Evolutionary conservation across 805 yeast species (phyloP), one percentile per base, ranked within the genome.

Genomic region (Saccharomyces eubayanus): DNA sequence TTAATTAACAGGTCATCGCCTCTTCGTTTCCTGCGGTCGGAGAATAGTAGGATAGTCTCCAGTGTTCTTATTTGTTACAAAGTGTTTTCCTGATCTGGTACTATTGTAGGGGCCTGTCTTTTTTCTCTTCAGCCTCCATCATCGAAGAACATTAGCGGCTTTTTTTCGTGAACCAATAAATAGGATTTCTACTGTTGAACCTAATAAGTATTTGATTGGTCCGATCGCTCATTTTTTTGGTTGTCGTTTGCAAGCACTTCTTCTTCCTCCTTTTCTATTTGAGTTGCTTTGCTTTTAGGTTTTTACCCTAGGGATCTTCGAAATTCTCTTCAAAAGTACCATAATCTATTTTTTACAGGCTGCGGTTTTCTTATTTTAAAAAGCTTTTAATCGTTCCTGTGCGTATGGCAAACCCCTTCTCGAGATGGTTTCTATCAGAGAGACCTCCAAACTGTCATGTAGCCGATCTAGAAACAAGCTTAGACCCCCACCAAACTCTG

Each of bases 391-490:
- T 30, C 12, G 20, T n/a, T n/a, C 40, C 46, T 47, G 27, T 40
- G 41, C 29, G n/a, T 21, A 61, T 66, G 59, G 53, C 66, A 48
- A 62, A 72, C 57, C 67, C 74, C 49, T 77, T 81, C 67, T 73
- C 77, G 59, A 70, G 71, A 60, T 77, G 77, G 65, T 82, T 83
- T 60, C 76, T 82, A 29, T 73, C 77, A 57, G 83, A 83, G 56
- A 79, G 75, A 64, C 78, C 79, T 28, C 69, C 76, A 0, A 76
- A 77, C 51, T 70, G 75, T 48, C 73, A 74, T 21, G 63, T 81
- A n/a, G 74, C 83, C 5, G 80, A 81, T 59, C 63, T 83, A 49
- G 71, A 76, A 47, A 74, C 80, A 51, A 78, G 79, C 29, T 71
- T 81, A 5, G 74, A 77, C 60, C 75, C 81, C 10, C 67, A 66